These are phyloP conservation scores for Carex parvula DNA, from an alignment of 176 grass and related monocot species.

Conservation along the genomic window DNA sequence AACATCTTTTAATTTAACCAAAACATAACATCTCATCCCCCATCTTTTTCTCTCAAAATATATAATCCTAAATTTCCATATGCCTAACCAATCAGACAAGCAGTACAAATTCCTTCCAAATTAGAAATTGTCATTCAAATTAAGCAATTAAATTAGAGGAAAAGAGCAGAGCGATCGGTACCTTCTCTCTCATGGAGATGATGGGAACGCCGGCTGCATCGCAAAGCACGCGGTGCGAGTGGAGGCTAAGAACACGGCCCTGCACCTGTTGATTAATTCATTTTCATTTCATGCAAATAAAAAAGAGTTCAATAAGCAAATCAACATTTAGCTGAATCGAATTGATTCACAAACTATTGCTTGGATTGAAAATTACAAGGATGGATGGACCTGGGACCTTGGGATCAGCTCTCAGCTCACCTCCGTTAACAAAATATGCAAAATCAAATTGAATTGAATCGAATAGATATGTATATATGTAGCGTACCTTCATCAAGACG, in stretches of 20 bases:
- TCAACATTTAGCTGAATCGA: neutral
- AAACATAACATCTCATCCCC: too few species aligned
- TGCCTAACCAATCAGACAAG: too few species aligned
- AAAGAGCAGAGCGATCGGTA: neutral
- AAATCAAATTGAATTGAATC: neutral
- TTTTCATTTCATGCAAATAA: neutral
- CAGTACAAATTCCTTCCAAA: neutral
- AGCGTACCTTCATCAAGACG: conserved; percentile 37
- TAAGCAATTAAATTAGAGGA: neutral
- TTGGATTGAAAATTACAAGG: neutral
- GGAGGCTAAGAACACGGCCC: conserved; percentile 48
- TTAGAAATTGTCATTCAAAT: neutral
- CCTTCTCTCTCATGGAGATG: conserved; percentile 64
- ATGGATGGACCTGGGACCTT: neutral
- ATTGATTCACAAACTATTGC: neutral
- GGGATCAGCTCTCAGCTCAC: too few species aligned
- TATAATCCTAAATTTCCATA: too few species aligned
- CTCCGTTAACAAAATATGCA: too few species aligned
- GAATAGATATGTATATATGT: neutral
- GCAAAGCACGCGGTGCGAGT: conserved; percentile 42
- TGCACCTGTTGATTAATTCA: conserved; percentile 26
- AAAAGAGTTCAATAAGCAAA: neutral
- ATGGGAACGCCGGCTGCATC: conserved; percentile 47
- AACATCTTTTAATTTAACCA: too few species aligned
- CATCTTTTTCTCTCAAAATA: too few species aligned